Conservation (phyloP, 1,284 basidiomycete genomes). For the Sanghuangporus weigelae region DNA sequence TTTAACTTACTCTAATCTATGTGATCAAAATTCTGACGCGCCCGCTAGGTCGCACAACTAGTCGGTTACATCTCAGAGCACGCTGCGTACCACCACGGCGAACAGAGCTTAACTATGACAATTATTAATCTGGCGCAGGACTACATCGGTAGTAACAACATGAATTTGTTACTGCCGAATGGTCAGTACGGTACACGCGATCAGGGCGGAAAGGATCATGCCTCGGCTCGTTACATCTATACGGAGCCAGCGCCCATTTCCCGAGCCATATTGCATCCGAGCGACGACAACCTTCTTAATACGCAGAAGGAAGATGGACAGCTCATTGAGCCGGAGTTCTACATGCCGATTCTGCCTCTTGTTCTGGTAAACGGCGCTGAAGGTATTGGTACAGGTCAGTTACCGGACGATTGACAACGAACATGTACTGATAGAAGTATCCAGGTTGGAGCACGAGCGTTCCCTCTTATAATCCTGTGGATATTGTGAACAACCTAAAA, state of each 20-base stretch:
- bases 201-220: constrained; percentile 91
- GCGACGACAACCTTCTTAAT: constrained; percentile 83
- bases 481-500: constrained; percentile 86
- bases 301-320: constrained; percentile 87
- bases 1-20: constrained; percentile 23
- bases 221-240: constrained; percentile 95
- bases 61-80: constrained; percentile 94
- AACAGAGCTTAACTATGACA: constrained; percentile 80
- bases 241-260: constrained; percentile 81
- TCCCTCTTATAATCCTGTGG: constrained; percentile 90
- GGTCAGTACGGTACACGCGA: constrained; percentile 97
- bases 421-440: constrained; percentile 6
- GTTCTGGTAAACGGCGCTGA: constrained; percentile 93
- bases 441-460: constrained; percentile 93
- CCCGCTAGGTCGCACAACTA: constrained; percentile 80
- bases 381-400: constrained; percentile 92
- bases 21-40: background rate
- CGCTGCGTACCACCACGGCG: constrained; percentile 97
- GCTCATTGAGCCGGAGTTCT: constrained; percentile 92
- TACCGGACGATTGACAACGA: background rate
- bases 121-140: constrained; percentile 95
- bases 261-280: constrained; percentile 74
- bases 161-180: constrained; percentile 86
- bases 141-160: constrained; percentile 94
- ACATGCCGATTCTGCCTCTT: constrained; percentile 87